phyloP scores from a whole-genome alignment of 1,284 basidiomycete genomes.

The Austroboletus novae-zelandiae region DNA sequence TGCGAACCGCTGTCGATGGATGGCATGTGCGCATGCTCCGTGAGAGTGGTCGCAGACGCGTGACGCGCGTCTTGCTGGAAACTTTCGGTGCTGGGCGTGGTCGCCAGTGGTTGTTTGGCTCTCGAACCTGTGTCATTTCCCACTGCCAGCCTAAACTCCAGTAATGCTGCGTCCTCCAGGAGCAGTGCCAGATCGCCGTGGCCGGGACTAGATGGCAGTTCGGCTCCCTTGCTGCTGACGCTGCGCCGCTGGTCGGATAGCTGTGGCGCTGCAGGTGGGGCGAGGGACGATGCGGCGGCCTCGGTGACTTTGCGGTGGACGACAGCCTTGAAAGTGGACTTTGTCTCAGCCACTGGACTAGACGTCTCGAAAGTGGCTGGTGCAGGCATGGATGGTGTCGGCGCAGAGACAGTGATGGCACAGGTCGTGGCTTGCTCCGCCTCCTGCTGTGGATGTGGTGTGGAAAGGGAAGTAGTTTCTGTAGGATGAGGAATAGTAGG shows the following conservation, averaged over 20 bases:
- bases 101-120: constrained; percentile 10
- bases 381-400: constrained; percentile 4
- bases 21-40: constrained; percentile 12
- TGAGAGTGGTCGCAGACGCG: constrained; percentile 20
- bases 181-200: constrained; percentile 47
- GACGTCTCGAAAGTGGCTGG: constrained; percentile 6
- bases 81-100: constrained; percentile 26
- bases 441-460: neutral
- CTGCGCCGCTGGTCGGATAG: constrained; percentile 25
- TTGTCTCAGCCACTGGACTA: constrained; percentile 4
- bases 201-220: constrained; percentile 41
- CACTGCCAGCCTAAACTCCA: constrained; percentile 46
- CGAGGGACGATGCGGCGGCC: constrained; percentile 15
- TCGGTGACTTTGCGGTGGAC: constrained; percentile 52
- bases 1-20: constrained; percentile 21
- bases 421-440: neutral
- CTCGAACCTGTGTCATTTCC: constrained; percentile 36
- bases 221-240: constrained; percentile 21
- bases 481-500: neutral
- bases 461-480: neutral
- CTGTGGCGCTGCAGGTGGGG: constrained; percentile 12
- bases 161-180: constrained; percentile 47
- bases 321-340: constrained; percentile 46
- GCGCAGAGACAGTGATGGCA: neutral
- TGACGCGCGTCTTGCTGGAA: constrained; percentile 24